A percentile compares a stretch with the other conserved stretches of the same genome.
phyloP scores from a whole-genome alignment of 2,329 filamentous ascomycete genomes.

The Scopulariopsis brevicaulis region DNA sequence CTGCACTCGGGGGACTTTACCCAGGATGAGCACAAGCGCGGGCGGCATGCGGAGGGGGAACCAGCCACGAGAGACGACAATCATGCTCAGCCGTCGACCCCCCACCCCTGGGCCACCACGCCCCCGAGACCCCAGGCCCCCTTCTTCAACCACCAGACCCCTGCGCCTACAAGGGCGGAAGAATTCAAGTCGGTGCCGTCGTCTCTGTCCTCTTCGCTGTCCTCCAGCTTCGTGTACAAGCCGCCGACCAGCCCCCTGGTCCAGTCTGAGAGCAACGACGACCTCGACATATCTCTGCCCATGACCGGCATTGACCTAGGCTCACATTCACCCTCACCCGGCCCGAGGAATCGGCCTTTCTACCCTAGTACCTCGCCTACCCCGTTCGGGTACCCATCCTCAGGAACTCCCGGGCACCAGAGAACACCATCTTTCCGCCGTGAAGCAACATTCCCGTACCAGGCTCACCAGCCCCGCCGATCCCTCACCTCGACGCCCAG shows the following conservation, averaged over 20 bases:
- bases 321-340: neutral
- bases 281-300: slow-evolving; percentile 22
- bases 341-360: neutral
- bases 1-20: slow-evolving; percentile 59
- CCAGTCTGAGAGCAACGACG: slow-evolving; percentile 76
- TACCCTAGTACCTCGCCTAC: neutral
- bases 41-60: neutral
- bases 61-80: neutral
- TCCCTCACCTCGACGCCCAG: slow-evolving; percentile 48
- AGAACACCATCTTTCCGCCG: slow-evolving; percentile 2
- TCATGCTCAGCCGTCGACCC: slow-evolving; percentile 1
- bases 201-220: slow-evolving; percentile 59
- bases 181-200: slow-evolving; percentile 37
- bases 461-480: slow-evolving; percentile 67
- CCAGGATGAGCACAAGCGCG: neutral
- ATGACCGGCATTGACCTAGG: slow-evolving; percentile 1
- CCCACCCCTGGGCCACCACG: slow-evolving; percentile 37
- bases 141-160: slow-evolving; percentile 25
- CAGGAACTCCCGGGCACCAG: neutral
- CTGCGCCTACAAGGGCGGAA: slow-evolving; percentile 10
- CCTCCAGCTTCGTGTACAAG: slow-evolving; percentile 73
- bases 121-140: slow-evolving; percentile 39
- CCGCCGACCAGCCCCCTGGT: slow-evolving; percentile 87
- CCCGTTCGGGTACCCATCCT: neutral
- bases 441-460: slow-evolving; percentile 41